A percentile compares a stretch with the other conserved stretches of the same genome.
These are phyloP conservation scores for Cyathus striatus DNA, from an alignment of 768 basidiomycete genomes.

Conservation along the genomic window DNA sequence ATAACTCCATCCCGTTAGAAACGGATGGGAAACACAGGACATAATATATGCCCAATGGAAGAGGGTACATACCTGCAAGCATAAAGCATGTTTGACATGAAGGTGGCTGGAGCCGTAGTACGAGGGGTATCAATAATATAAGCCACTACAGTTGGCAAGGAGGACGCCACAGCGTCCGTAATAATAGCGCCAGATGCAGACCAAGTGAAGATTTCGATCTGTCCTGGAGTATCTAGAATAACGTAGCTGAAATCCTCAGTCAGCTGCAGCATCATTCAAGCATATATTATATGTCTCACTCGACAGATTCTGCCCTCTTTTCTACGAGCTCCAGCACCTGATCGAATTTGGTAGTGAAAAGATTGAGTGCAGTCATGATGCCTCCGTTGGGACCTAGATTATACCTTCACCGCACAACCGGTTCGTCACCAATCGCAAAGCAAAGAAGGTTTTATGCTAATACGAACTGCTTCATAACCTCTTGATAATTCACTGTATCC, in stretches of 20 bases:
- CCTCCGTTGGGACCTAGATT: conserved; percentile 98
- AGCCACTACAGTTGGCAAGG: conserved; percentile 91
- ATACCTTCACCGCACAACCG: conserved; percentile 55
- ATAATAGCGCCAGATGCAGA: conserved; percentile 98
- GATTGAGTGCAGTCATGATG: conserved; percentile 92
- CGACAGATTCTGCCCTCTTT: conserved; percentile 81
- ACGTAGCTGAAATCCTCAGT: conserved; percentile 59
- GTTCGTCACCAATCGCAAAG: conserved; percentile 1
- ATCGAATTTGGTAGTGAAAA: conserved; percentile 99
- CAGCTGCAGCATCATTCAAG: conserved; percentile 2
- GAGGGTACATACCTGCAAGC: conserved; percentile 75
- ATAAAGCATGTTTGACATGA: conserved; percentile 99
- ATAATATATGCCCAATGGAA: no score
- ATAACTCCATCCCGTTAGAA: no score
- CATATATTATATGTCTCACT: conserved; percentile 47
- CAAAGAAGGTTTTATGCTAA: conserved; percentile 12
- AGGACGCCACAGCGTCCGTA: conserved; percentile 92
- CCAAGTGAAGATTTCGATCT: conserved; percentile 99
- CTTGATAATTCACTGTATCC: conserved; percentile 94
- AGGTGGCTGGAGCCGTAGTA: conserved; percentile 91
- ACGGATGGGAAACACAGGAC: no score
- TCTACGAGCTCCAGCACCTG: conserved; percentile 91
- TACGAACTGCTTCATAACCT: conserved; percentile 99
- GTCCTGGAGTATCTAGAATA: conserved; percentile 94
- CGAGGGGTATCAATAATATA: conserved; percentile 98